phyloP scores from a whole-genome alignment of 2,329 filamentous ascomycete genomes.

The Botryotinia globosa region DNA sequence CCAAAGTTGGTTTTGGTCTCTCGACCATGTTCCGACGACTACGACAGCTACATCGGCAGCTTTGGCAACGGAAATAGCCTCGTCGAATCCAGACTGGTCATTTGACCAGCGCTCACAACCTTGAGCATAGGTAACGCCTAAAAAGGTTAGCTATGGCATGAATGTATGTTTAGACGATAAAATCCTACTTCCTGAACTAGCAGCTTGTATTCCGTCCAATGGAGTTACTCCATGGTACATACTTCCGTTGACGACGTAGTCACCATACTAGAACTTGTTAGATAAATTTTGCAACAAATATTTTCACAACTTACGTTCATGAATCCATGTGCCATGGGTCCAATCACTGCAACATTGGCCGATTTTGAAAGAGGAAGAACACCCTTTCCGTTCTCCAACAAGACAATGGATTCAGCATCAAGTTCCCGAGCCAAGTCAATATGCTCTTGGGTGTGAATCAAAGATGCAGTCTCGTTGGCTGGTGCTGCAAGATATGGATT shows the following conservation, averaged over 20 bases:
- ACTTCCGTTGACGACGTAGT: conserved; percentile 63
- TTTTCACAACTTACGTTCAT: conserved; percentile 57
- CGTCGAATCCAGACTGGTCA: conserved; percentile 64
- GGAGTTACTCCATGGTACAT: conserved; percentile 66
- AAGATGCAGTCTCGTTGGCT: conserved; percentile 51
- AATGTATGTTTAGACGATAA: background rate
- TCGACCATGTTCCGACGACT: conserved; percentile 68
- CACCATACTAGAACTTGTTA: conserved; percentile 56
- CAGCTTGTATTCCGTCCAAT: conserved; percentile 63
- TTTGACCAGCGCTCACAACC: conserved; percentile 72
- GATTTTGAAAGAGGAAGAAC: conserved; percentile 64
- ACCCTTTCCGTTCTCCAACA: conserved; percentile 72
- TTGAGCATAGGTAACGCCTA: conserved; percentile 59
- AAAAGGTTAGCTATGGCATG: background rate
- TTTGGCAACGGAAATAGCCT: conserved; percentile 63
- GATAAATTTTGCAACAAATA: conserved; percentile 9
- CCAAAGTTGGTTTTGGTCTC: conserved; percentile 72
- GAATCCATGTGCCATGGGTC: conserved; percentile 69
- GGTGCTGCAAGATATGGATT: conserved; percentile 61
- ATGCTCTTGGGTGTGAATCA: conserved; percentile 68
- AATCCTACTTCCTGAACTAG: conserved; percentile 50
- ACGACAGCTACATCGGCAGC: conserved; percentile 70
- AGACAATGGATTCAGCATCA: conserved; percentile 74
- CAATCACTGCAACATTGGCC: conserved; percentile 70
- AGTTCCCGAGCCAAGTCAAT: conserved; percentile 68